Evolutionary conservation across 129 eudicot genomes (phyloP).

Genomic region (Glebionis coronaria): DNA sequence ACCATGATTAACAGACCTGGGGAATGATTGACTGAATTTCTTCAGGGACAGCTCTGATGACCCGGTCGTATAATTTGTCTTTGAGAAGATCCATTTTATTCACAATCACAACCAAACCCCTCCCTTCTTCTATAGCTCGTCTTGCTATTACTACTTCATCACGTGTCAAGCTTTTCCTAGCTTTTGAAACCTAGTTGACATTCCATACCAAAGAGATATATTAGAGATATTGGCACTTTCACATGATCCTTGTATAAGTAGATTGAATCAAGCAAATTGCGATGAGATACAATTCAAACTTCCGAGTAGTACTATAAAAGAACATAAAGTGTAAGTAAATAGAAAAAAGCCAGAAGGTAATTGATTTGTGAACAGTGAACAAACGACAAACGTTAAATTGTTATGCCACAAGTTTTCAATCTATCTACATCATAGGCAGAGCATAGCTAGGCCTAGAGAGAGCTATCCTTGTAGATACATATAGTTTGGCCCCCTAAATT

Average conservation of each 20-base stretch:
- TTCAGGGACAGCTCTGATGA: constrained; percentile 74
- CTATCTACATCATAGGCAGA: not conserved
- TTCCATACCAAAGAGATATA: constrained; percentile 3
- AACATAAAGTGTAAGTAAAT: not conserved
- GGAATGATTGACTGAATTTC: constrained; percentile 91
- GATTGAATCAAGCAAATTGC: no score
- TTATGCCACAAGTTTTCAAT: not conserved
- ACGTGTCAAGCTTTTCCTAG: constrained; percentile 83
- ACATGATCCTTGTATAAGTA: no score
- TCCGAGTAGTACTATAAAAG: no score
- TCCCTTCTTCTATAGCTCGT: constrained; percentile 92
- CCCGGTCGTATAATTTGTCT: constrained; percentile 55
- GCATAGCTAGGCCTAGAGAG: not conserved
- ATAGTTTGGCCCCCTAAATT: no score
- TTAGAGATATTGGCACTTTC: not conserved
- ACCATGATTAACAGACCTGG: constrained; percentile 46
- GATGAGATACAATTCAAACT: no score
- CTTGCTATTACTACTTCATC: constrained; percentile 95
- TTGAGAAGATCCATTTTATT: constrained; percentile 94
- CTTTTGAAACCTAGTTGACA: constrained; percentile 58
- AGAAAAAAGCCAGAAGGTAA: no score
- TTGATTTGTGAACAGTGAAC: no score
- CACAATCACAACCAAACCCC: constrained; percentile 90
- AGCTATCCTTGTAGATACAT: not conserved
- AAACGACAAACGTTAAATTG: not conserved